Conservation (phyloP, 2,329 filamentous ascomycete genomes). For the Verticillium albo-atrum region DNA sequence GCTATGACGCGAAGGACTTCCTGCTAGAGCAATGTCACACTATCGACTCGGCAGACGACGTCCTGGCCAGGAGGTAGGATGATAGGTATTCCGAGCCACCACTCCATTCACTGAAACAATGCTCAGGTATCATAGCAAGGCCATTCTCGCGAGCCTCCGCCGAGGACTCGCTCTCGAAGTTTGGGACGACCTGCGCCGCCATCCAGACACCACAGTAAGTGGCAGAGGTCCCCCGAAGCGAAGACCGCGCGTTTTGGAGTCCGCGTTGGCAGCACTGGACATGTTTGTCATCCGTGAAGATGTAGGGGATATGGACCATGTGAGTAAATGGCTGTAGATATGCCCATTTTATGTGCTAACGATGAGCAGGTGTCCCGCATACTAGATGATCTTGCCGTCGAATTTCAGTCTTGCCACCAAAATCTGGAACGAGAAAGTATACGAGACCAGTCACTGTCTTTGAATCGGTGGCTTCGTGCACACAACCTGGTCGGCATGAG, state of each 20-base stretch:
- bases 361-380: slow-evolving; percentile 52
- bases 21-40: slow-evolving; percentile 62
- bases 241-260: slow-evolving; percentile 50
- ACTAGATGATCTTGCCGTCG: slow-evolving; percentile 58
- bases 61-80: slow-evolving; percentile 64
- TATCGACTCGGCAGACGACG: slow-evolving; percentile 61
- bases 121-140: slow-evolving; percentile 67
- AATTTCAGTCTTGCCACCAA: slow-evolving; percentile 49
- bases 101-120: slow-evolving; percentile 9
- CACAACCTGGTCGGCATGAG: slow-evolving; percentile 67
- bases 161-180: slow-evolving; percentile 72
- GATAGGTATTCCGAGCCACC: slow-evolving; percentile 1
- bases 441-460: slow-evolving; percentile 60
- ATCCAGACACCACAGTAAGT: slow-evolving; percentile 18
- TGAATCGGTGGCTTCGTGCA: slow-evolving; percentile 66
- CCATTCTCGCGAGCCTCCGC: slow-evolving; percentile 74
- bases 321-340: slow-evolving; percentile 28
- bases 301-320: slow-evolving; percentile 69
- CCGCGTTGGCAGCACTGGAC: slow-evolving; percentile 77
- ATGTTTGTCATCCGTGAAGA: slow-evolving; percentile 77
- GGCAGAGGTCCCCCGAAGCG: slow-evolving; percentile 3
- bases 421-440: slow-evolving; percentile 53
- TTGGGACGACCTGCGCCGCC: slow-evolving; percentile 54
- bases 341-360: neutral
- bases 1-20: slow-evolving; percentile 86